A percentile compares a stretch with the other conserved stretches of the same genome.
These are phyloP conservation scores for Apiotrichum sp. DNA, from an alignment of 1,284 basidiomycete genomes.

Conservation along the genomic window DNA sequence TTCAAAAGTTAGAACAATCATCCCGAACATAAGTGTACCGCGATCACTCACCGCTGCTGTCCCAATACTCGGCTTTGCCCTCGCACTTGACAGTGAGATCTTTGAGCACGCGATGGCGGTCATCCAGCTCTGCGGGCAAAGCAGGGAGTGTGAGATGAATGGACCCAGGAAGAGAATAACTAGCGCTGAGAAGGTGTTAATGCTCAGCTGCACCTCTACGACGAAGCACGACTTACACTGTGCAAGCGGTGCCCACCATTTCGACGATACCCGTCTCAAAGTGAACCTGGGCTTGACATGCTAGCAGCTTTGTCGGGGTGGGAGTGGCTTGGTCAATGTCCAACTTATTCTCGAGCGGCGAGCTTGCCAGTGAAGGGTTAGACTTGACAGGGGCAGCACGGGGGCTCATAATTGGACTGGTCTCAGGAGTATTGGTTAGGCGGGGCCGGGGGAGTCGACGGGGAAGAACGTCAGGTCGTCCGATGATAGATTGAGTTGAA, in stretches of 20 bases:
- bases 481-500: too few relatives aligned
- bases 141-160: conserved; percentile 15
- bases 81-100: conserved; percentile 34
- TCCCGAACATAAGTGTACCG: neutral
- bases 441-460: too few relatives aligned
- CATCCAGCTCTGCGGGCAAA: neutral
- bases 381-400: too few relatives aligned
- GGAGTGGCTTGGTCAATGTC: too few relatives aligned
- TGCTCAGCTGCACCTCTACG: neutral
- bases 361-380: too few relatives aligned
- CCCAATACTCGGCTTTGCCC: conserved; percentile 42
- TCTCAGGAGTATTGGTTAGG: too few relatives aligned
- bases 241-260: neutral
- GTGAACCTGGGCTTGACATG: neutral
- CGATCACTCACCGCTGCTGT: conserved; percentile 31
- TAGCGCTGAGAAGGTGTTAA: conserved; percentile 11
- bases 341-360: too few relatives aligned
- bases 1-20: conserved; percentile 4
- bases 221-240: neutral
- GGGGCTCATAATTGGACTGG: too few relatives aligned
- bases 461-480: too few relatives aligned
- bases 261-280: conserved; percentile 3
- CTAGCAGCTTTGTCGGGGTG: too few relatives aligned
- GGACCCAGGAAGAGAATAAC: conserved; percentile 23
- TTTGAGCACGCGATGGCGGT: conserved; percentile 17